A percentile compares a stretch with the other conserved stretches of the same genome.
Evolutionary conservation across 108 stramenopile species (phyloP).

Genomic region (Cyclotella cryptica): DNA sequence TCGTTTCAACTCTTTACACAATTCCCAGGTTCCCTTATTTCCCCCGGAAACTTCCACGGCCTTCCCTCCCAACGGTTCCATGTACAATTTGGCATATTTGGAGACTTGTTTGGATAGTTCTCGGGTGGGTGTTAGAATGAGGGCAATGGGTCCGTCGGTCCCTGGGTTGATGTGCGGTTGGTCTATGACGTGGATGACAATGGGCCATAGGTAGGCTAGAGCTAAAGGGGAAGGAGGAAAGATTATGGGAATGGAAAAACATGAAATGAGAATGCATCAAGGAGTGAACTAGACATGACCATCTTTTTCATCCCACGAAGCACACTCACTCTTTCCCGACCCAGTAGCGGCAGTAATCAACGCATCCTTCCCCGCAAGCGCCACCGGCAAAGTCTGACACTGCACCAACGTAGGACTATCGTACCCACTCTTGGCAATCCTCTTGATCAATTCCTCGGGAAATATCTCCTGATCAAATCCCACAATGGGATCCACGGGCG

Average conservation of each 20-base stretch:
- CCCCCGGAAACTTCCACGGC: conserved; percentile 81
- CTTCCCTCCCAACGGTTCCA: conserved; percentile 49
- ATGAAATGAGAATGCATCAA: no score
- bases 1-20: conserved; percentile 64
- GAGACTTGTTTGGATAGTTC: conserved; percentile 95
- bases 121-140: conserved; percentile 95
- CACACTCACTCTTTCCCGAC: conserved; percentile 82
- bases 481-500: conserved; percentile 67
- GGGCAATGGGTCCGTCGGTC: conserved; percentile 49
- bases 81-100: conserved; percentile 58
- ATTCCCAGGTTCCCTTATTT: conserved; percentile 67
- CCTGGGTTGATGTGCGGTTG: conserved; percentile 53
- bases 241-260: background rate
- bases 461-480: conserved; percentile 59
- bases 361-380: conserved; percentile 70
- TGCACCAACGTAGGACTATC: conserved; percentile 94
- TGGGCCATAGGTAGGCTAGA: conserved; percentile 90
- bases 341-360: conserved; percentile 87
- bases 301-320: no score
- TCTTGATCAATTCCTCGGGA: conserved; percentile 49
- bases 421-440: conserved; percentile 53
- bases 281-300: no score
- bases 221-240: conserved; percentile 21
- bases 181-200: conserved; percentile 72
- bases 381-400: conserved; percentile 75